Conservation (phyloP, 129 eudicot genomes). For the Oenanthe sinensis region DNA sequence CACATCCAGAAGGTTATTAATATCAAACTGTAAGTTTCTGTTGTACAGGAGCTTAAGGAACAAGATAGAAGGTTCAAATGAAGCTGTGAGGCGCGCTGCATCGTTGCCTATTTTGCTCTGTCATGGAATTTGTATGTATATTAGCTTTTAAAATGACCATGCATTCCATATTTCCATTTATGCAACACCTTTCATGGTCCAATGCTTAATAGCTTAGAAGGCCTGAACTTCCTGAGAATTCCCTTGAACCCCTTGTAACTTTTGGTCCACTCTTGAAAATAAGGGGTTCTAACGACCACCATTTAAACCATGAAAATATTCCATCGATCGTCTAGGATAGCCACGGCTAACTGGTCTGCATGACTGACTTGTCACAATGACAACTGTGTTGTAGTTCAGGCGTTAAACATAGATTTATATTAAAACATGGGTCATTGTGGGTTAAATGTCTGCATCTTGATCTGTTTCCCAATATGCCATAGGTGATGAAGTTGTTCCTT, state of each 20-base stretch:
- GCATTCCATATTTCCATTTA: too few relatives aligned
- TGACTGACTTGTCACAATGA: too few relatives aligned
- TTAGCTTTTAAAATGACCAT: not conserved
- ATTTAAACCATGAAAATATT: too few relatives aligned
- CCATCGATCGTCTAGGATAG: too few relatives aligned
- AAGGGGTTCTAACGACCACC: too few relatives aligned
- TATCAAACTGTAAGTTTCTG: not conserved
- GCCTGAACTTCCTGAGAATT: not conserved
- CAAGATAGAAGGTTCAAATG: conserved; percentile 75
- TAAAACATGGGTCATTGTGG: not conserved
- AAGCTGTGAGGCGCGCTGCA: conserved; percentile 90
- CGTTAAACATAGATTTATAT: too few relatives aligned
- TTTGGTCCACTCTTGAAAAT: not conserved
- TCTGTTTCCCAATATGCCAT: conserved; percentile 5
- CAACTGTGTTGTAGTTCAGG: too few relatives aligned
- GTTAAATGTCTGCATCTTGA: not conserved
- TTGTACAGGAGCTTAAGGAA: conserved; percentile 55
- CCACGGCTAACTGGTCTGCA: too few relatives aligned
- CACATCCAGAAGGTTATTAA: not conserved
- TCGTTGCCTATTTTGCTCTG: conserved; percentile 83
- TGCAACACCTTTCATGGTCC: not conserved
- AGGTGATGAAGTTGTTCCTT: conserved; percentile 64
- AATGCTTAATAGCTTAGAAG: not conserved
- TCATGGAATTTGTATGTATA: conserved; percentile 76
- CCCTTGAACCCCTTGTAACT: not conserved